Conservation (phyloP, 768 basidiomycete species). For the Mycena chlorophos region DNA sequence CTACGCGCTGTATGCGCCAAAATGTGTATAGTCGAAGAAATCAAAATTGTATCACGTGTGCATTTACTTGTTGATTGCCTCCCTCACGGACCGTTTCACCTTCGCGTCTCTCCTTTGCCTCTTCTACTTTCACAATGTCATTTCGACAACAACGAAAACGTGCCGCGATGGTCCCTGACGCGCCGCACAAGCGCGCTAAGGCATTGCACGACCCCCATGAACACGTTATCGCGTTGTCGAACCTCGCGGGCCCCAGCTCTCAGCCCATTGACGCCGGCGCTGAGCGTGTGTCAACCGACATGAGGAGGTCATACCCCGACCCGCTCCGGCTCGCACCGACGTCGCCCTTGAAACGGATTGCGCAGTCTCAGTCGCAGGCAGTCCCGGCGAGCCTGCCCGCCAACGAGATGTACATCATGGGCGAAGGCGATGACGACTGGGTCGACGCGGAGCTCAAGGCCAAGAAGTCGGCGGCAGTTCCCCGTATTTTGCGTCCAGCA, state of each 20-base stretch:
- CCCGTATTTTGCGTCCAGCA: not conserved
- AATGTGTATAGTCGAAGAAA: no score
- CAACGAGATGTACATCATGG: not conserved
- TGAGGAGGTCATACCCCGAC: not conserved
- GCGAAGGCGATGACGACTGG: not conserved
- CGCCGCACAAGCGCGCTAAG: no score
- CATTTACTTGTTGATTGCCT: no score
- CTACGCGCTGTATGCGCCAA: no score
- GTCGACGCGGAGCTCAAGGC: not conserved
- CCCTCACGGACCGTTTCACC: no score
- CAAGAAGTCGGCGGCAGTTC: not conserved
- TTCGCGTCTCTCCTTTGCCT: no score
- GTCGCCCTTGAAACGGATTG: not conserved
- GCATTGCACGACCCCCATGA: not conserved
- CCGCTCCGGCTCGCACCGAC: not conserved
- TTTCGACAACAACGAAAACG: no score
- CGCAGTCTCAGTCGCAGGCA: not conserved
- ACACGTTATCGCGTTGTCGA: not conserved
- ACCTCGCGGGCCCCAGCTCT: not conserved
- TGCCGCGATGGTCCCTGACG: no score
- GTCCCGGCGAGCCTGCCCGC: not conserved
- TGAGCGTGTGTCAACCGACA: not conserved
- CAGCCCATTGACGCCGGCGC: not conserved
- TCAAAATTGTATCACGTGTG: no score
- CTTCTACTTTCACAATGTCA: no score